phyloP scores from a whole-genome alignment of 371 early-diverging fungal genomes.

The Mortierella sp. region DNA sequence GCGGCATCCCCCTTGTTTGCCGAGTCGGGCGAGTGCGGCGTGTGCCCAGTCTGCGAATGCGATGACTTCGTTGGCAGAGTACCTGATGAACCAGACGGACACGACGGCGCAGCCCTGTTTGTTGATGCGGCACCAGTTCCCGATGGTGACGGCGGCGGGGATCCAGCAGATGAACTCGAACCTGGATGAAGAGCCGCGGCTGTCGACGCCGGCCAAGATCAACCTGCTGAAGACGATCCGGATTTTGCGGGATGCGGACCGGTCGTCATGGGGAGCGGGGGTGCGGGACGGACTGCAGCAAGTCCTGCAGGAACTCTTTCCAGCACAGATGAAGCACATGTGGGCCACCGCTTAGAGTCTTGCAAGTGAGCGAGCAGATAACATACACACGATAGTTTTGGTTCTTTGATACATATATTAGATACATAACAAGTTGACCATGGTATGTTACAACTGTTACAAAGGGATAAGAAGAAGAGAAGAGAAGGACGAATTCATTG shows the following conservation, averaged over 20 bases:
- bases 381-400: no score
- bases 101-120: slow-evolving; percentile 37
- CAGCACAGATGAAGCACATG: slow-evolving; percentile 45
- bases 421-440: no score
- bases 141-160: slow-evolving; percentile 52
- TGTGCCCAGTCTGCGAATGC: slow-evolving; percentile 58
- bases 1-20: slow-evolving; percentile 51
- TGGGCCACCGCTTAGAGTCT: slow-evolving; percentile 18
- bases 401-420: no score
- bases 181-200: slow-evolving; percentile 52
- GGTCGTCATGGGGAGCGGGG: slow-evolving; percentile 40
- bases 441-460: no score
- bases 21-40: slow-evolving; percentile 42
- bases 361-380: no score
- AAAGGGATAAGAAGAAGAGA: no score
- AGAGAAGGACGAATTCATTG: no score
- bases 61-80: slow-evolving; percentile 48
- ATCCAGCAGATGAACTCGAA: slow-evolving; percentile 53
- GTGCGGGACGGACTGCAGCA: slow-evolving; percentile 37
- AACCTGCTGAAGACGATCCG: slow-evolving; percentile 54
- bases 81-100: slow-evolving; percentile 47
- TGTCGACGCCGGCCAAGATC: slow-evolving; percentile 57
- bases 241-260: slow-evolving; percentile 47
- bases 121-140: slow-evolving; percentile 56
- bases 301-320: slow-evolving; percentile 46